Base-by-base conservation (phyloP, 2,329 filamentous ascomycete species). In the Sclerotiophoma versabilis region DNA sequence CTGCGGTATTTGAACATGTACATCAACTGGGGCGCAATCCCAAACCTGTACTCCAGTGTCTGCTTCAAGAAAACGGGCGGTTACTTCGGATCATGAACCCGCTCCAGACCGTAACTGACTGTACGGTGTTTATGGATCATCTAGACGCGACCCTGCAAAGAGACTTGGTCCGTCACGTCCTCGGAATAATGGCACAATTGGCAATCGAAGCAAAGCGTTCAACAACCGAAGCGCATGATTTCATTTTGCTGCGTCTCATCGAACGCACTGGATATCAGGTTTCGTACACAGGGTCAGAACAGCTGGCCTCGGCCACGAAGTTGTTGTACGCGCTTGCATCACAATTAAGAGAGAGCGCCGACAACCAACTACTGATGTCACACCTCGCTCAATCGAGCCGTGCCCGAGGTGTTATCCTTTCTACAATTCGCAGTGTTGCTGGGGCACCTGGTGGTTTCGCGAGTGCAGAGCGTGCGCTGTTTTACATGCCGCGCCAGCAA, bases 401-500 rank as follows among this genome's bases (percentile, higher is more conserved):
- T n/a, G 26, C 19, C 15, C 36, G 20, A 39, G 9, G 17, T 12
- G 17, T 9, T 9, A 49, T 54, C 20, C n/a, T 34, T 8, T 44
- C 32, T 8, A 34, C 39, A 14, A 14, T 54, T 19, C 33, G 33
- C 22, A 41, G 29, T 15, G 54, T 46, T 36, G 46, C 50, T 19
- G 14, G 30, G 5, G 20, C 46, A 25, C 37, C 37, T 7, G 47
- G 14, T 36, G 45, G 41, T 5, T 41, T 56, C 34, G 23, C 45
- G 2, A 26, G 33, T 27, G 39, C 48, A 25, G 56, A 57, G 15
- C 27, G 56, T 23, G 30, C 57, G 12, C 27, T 68, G 14, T 46
- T 27, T 10, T 60, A 59, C 26, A 50, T 65, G 22, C 64, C 65
- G 19, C 34, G 34, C 14, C 36, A 44, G 38, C 27, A 30, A 6